A percentile compares a stretch with the other conserved stretches of the same genome.
Evolutionary conservation across 2,329 filamentous ascomycete genomes (phyloP).

Genomic region (Lachnellula cervina): DNA sequence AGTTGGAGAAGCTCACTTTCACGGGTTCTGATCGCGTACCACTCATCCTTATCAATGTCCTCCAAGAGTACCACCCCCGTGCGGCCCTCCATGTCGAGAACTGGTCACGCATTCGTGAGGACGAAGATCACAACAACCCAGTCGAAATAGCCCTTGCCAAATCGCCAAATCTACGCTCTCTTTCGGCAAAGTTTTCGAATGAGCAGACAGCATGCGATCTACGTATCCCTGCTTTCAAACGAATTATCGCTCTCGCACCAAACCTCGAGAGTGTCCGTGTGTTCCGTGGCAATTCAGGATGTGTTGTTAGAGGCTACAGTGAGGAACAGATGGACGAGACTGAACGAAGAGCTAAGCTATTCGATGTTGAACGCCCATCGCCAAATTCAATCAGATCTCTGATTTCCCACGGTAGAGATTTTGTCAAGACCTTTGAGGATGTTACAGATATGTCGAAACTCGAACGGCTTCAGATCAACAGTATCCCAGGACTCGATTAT

Average conservation of each 20-base stretch:
- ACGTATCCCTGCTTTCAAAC: not conserved
- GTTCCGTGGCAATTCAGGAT: not conserved
- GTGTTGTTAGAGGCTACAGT: not conserved
- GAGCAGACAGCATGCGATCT: not conserved
- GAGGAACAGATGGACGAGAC: not conserved
- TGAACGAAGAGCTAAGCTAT: not conserved
- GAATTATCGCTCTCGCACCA: conserved; percentile 1
- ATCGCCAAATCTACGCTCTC: conserved; percentile 1
- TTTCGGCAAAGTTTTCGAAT: not conserved
- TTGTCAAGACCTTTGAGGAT: not conserved
- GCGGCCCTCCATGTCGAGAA: not conserved
- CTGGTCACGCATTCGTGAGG: not conserved
- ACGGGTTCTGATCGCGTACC: not conserved
- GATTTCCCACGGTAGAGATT: not conserved
- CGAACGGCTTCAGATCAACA: not conserved
- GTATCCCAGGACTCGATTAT: not conserved
- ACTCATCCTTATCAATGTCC: not conserved
- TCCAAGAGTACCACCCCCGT: not conserved
- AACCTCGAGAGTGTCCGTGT: not conserved
- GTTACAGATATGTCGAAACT: conserved; percentile 1
- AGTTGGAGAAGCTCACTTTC: not conserved
- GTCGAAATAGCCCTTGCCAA: conserved; percentile 1
- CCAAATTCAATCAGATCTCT: not conserved
- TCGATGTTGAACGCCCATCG: not conserved
- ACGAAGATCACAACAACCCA: not conserved